Base-by-base conservation (phyloP, 176 grass and related monocot genomes). In the Zea mays region DNA sequence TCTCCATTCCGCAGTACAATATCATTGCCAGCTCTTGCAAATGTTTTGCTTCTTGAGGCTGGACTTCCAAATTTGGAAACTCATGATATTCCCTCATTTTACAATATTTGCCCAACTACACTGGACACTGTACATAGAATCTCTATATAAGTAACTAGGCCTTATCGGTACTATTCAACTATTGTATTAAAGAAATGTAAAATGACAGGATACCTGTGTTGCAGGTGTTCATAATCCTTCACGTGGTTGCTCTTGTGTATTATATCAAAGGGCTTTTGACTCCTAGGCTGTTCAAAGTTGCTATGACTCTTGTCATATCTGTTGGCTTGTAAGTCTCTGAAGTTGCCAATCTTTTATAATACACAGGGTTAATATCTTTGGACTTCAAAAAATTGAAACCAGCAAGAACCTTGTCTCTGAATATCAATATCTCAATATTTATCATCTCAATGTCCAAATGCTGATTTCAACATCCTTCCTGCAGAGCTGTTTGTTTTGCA, bases 161-260 rank as follows among this genome's bases (percentile, higher is more conserved):
- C 4, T 44, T 47, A 58, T 63, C 41, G 15, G 68, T 70, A 62
- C 19, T 47, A n/a, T n/a, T n/a, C n/a, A n/a, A n/a, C n/a, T n/a
- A 14, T 50, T 14, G 42, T 74, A 59, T 67, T 46, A 15, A 65
- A 80, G 1, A 80, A 72, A 79, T 56, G 41, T 10, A 42, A 7
- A 74, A 70, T 84, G 50, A 71, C 5, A 12, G 27, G 75, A 59
- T 73, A 74, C 48, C 71, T 85, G 52, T 72, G 85, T 84, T 72
- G 43, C 88, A 99, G 96, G 96, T 99, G 39, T 99, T 99, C 76
- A 99, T 99, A 89, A 93, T 99, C 55, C 65, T 99, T 71, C 96
- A 99, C 45, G 90, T 99, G 52, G 92, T 99, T 79, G 96, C 96
- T 79, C 71, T 99, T 81, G 90, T 99, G 61, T 91, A 91, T 81